Percentiles rank a stretch among this genome's conserved stretches.
Conservation (phyloP, 441 rosid species). For the Adansonia grandidieri region DNA sequence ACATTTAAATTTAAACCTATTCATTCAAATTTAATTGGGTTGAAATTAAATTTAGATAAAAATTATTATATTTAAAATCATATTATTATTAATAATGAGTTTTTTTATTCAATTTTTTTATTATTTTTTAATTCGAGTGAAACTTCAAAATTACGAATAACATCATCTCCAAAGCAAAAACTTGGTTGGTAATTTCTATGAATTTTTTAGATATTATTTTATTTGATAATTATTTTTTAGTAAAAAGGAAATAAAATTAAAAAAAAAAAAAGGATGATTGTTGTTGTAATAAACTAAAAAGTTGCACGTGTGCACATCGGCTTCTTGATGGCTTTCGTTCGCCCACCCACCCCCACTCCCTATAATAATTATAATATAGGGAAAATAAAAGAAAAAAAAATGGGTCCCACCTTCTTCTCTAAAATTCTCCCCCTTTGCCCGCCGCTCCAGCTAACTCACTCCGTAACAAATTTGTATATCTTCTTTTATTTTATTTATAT, state of each 20-base stretch:
- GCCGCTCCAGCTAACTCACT: constrained; percentile 31
- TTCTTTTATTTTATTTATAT: too few species aligned
- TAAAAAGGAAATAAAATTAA: too few species aligned
- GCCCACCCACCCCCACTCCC: constrained; percentile 8
- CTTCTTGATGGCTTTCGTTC: constrained; percentile 38
- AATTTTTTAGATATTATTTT: neutral
- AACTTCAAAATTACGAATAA: too few species aligned
- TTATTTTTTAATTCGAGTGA: too few species aligned
- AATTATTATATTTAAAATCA: too few species aligned
- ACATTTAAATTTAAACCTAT: too few species aligned
- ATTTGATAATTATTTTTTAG: neutral
- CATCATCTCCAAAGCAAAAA: too few species aligned
- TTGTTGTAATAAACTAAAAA: neutral
- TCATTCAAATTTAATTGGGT: too few species aligned
- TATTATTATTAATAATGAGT: too few species aligned
- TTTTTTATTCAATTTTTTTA: too few species aligned
- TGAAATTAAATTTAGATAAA: too few species aligned
- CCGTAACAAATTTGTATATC: neutral
- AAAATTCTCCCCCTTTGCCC: constrained; percentile 30
- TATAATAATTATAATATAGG: neutral
- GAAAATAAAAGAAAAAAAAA: neutral
- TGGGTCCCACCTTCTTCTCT: neutral
- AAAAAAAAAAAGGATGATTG: too few species aligned
- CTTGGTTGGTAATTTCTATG: neutral
- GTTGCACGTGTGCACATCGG: constrained; percentile 47